Evolutionary conservation across 208 protist genomes (phyloP).

Genomic region (Leishmania guyanensis): DNA sequence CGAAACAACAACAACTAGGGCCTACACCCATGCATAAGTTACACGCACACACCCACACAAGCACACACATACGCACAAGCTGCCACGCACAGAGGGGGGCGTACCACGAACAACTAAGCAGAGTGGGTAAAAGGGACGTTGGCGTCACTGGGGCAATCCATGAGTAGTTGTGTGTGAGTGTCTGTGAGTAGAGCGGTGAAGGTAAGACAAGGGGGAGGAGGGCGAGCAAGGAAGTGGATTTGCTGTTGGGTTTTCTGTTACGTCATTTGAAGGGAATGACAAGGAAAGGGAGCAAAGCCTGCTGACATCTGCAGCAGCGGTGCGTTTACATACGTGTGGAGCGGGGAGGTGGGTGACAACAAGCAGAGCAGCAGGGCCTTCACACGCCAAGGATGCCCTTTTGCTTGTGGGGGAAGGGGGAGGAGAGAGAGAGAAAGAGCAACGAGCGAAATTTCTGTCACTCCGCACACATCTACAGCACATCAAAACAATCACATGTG

Average conservation of each 20-base stretch:
- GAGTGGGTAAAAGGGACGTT: background rate
- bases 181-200: background rate
- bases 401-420: background rate
- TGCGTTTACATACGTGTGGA: background rate
- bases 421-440: background rate
- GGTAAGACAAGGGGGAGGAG: background rate
- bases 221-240: background rate
- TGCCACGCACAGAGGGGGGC: background rate
- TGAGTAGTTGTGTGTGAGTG: background rate
- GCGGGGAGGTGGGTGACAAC: background rate
- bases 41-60: background rate
- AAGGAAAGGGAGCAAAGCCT: background rate
- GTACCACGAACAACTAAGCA: background rate
- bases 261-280: background rate
- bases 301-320: background rate
- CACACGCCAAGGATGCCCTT: too few species aligned
- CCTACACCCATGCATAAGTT: too few species aligned
- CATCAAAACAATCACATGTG: background rate
- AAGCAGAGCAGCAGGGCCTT: background rate
- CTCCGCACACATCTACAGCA: background rate
- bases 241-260: background rate
- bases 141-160: background rate
- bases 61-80: background rate
- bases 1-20: background rate
- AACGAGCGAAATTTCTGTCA: too few species aligned